A percentile compares a stretch with the other conserved stretches of the same genome.
Evolutionary conservation across 345 rosid species (phyloP).

Genomic region (Rhodomyrtus tomentosa): DNA sequence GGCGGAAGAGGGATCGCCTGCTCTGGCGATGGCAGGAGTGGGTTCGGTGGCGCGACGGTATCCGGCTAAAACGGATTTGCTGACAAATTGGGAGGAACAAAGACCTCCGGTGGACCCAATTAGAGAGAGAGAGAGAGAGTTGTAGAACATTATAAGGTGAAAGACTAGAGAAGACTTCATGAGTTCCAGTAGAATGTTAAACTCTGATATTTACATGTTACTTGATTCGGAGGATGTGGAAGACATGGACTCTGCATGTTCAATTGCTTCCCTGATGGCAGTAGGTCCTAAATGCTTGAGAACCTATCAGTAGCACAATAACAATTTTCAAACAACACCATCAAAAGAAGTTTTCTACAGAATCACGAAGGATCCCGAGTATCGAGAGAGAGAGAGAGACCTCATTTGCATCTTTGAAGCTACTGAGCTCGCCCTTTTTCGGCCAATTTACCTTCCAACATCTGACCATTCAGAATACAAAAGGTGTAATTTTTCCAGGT

Average conservation of each 20-base stretch:
- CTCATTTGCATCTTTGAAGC: constrained; percentile 47
- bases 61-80: constrained; percentile 7
- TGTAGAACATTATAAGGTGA: not conserved
- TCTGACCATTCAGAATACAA: constrained; percentile 4
- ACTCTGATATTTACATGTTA: not conserved
- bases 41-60: not conserved
- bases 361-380: not conserved
- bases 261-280: constrained; percentile 16
- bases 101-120: no score
- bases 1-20: constrained; percentile 2
- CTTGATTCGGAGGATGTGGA: not conserved
- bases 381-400: constrained; percentile 3
- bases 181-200: not conserved
- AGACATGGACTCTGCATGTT: constrained; percentile 5
- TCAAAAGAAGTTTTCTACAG: not conserved
- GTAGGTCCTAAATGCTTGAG: constrained; percentile 15
- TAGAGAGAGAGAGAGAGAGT: no score
- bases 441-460: constrained; percentile 41
- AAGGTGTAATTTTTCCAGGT: not conserved
- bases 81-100: constrained; percentile 9
- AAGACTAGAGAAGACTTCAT: not conserved
- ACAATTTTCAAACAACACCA: not conserved
- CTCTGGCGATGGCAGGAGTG: not conserved
- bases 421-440: constrained; percentile 15
- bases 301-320: constrained; percentile 16